A percentile compares a stretch with the other conserved stretches of the same genome.
Conservation (phyloP, 1,284 basidiomycete genomes). For the Limonomyces culmigenus region DNA sequence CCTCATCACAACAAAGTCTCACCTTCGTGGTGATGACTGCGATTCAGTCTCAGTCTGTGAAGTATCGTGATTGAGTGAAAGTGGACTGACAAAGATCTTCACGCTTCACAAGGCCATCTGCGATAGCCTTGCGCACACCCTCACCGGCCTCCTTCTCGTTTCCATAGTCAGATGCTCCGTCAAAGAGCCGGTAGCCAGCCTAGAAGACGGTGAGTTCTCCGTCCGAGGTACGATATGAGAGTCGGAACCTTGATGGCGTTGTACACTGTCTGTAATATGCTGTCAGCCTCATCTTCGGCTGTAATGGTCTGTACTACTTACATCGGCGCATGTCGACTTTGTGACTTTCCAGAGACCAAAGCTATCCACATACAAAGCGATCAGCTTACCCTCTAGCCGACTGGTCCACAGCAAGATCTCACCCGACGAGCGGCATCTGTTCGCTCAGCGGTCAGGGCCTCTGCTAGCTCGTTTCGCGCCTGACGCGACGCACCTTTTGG, state of each 20-base stretch:
- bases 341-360: conserved; percentile 61
- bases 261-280: conserved; percentile 39
- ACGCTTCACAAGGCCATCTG: conserved; percentile 54
- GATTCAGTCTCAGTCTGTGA: background rate
- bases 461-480: conserved; percentile 2
- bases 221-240: too few species aligned
- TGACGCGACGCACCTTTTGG: conserved; percentile 26
- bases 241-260: conserved; percentile 56
- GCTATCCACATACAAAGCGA: conserved; percentile 17
- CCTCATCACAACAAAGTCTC: conserved; percentile 6
- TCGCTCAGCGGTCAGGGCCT: conserved; percentile 5
- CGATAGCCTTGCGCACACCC: conserved; percentile 57
- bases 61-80: background rate
- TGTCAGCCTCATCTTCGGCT: background rate
- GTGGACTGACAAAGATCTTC: conserved; percentile 57
- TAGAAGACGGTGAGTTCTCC: too few species aligned
- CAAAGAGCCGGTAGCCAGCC: conserved; percentile 69
- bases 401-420: conserved; percentile 14
- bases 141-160: conserved; percentile 82
- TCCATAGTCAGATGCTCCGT: conserved; percentile 67
- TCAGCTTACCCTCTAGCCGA: conserved; percentile 1
- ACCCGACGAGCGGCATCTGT: conserved; percentile 49
- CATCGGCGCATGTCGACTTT: conserved; percentile 39
- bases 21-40: conserved; percentile 56
- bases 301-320: conserved; percentile 14